Conservation (phyloP, 805 yeast genomes). For the Zygosaccharomyces kombuchaensis region DNA sequence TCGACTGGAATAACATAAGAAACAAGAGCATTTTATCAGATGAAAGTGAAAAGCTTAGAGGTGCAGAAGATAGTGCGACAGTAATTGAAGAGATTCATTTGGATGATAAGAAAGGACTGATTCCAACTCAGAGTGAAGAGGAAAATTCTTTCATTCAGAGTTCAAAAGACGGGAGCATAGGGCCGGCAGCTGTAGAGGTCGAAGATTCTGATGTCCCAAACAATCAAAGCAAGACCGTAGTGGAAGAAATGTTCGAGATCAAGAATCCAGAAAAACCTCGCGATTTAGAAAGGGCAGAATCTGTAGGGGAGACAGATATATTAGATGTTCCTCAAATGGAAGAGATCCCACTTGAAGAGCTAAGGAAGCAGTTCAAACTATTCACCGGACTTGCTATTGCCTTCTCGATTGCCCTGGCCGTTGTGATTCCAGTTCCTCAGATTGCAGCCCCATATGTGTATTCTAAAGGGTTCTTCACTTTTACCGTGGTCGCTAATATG, state of each 20-base stretch:
- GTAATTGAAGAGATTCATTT: not conserved
- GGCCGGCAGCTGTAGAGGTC: too few species aligned
- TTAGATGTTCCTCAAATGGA: conserved; percentile 26
- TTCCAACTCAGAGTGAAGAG: too few species aligned
- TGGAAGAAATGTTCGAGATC: conserved; percentile 29
- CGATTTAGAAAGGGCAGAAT: conserved; percentile 1
- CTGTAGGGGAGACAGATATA: conserved; percentile 3
- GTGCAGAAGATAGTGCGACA: not conserved
- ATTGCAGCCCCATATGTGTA: conserved; percentile 36
- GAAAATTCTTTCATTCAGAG: too few species aligned
- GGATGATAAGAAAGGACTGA: too few species aligned
- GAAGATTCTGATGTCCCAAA: conserved; percentile 28
- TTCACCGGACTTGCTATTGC: conserved; percentile 27
- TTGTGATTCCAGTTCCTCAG: conserved; percentile 37
- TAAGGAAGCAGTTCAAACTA: conserved; percentile 33
- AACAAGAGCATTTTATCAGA: conserved; percentile 32
- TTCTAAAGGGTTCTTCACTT: conserved; percentile 33
- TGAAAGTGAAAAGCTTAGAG: conserved; percentile 7
- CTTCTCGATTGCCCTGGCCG: conserved; percentile 25
- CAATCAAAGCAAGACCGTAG: conserved; percentile 88
- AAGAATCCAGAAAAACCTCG: not conserved
- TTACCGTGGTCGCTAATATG: conserved; percentile 31
- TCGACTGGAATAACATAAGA: conserved; percentile 37
- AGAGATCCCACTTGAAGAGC: conserved; percentile 25
- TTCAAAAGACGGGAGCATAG: too few species aligned